Conservation (phyloP, 495 filamentous ascomycete species). For the Aspergillus saccharolyticus region DNA sequence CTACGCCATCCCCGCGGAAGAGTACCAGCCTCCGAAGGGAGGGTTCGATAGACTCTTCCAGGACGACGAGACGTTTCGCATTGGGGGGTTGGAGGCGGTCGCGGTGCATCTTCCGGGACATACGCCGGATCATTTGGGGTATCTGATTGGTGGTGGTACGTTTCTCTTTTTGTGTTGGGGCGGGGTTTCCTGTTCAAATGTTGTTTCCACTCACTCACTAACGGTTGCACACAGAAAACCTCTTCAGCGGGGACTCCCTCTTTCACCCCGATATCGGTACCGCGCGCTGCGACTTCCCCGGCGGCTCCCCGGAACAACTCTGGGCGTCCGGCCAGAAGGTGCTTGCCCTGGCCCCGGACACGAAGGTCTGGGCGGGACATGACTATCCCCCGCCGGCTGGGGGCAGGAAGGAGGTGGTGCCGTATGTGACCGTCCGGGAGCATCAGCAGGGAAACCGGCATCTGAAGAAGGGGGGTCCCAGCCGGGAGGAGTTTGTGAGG, state of each 20-base stretch:
- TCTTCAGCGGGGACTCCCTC: conserved; percentile 59
- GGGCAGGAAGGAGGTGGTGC: conserved; percentile 27
- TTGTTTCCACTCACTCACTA: no score
- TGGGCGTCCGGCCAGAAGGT: conserved; percentile 43
- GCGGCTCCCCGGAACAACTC: conserved; percentile 43
- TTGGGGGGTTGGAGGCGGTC: conserved; percentile 43
- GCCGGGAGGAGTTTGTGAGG: conserved; percentile 44
- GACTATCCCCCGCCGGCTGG: conserved; percentile 45
- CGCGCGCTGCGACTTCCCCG: conserved; percentile 57
- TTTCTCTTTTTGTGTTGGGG: not conserved
- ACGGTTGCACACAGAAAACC: conserved; percentile 37
- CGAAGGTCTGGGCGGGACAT: conserved; percentile 48
- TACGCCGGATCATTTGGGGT: conserved; percentile 59
- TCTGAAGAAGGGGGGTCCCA: conserved; percentile 34
- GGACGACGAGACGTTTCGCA: conserved; percentile 47
- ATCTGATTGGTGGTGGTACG: conserved; percentile 45
- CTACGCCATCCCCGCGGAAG: conserved; percentile 40
- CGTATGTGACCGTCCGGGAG: conserved; percentile 46
- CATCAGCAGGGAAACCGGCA: conserved; percentile 51
- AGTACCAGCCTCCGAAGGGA: no score
- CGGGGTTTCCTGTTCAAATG: no score
- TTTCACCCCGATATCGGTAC: conserved; percentile 56
- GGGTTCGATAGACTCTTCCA: conserved; percentile 51
- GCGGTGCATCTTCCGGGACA: conserved; percentile 56
- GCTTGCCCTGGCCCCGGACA: conserved; percentile 38